Percentiles rank a stretch among this genome's conserved stretches.
phyloP scores from a whole-genome alignment of 2,329 filamentous ascomycete species.

The Colletotrichum musicola region DNA sequence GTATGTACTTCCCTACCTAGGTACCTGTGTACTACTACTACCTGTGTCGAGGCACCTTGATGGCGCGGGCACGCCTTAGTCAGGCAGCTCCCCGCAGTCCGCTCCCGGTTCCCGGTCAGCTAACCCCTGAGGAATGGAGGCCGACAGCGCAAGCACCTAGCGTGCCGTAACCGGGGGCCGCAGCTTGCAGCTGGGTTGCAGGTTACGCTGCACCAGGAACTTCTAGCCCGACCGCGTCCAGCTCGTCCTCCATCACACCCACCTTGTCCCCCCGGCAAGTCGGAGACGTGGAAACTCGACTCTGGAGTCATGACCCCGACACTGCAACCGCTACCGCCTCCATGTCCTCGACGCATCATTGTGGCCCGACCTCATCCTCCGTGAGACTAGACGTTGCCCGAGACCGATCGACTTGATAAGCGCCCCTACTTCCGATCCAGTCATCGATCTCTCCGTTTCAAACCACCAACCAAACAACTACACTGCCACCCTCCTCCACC shows the following conservation, averaged over 20 bases:
- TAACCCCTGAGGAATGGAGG: background rate
- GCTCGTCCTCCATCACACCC: conserved; percentile 16
- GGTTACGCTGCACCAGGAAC: conserved; percentile 8
- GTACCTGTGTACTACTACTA: background rate
- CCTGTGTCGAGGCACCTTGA: background rate
- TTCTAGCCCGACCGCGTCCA: conserved; percentile 25
- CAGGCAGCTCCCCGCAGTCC: conserved; percentile 22
- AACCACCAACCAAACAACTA: background rate
- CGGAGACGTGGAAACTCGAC: conserved; percentile 26
- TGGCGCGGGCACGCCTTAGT: background rate
- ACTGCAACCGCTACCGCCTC: conserved; percentile 3
- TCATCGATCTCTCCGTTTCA: background rate
- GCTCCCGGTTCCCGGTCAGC: conserved; percentile 23
- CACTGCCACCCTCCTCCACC: background rate
- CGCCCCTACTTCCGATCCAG: background rate
- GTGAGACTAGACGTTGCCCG: background rate
- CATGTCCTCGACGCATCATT: conserved; percentile 14
- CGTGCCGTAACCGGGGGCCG: conserved; percentile 20
- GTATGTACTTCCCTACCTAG: background rate
- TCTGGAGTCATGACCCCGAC: conserved; percentile 35
- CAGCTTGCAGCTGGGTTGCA: too few species aligned
- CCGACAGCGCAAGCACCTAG: conserved; percentile 15
- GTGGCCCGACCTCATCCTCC: conserved; percentile 16
- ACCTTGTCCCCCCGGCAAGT: conserved; percentile 15
- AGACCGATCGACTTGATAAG: conserved; percentile 12